These are phyloP conservation scores for Nigrograna mackinnonii DNA, from an alignment of 2,329 filamentous ascomycete genomes.

Conservation along the genomic window DNA sequence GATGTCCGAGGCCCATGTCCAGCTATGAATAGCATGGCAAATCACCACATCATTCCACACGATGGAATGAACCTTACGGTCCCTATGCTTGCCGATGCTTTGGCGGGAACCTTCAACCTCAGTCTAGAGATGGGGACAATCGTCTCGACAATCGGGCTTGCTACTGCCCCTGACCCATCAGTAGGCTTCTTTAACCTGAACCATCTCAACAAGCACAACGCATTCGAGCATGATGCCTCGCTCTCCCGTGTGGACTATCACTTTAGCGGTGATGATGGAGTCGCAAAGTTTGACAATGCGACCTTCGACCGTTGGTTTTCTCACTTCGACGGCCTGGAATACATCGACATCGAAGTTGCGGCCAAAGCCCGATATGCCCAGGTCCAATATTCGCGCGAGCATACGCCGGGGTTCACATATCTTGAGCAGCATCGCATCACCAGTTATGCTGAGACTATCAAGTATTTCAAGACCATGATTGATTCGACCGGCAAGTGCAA, in stretches of 20 bases:
- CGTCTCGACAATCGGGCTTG: slow-evolving; percentile 21
- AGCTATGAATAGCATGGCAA: slow-evolving; percentile 35
- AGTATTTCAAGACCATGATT: slow-evolving; percentile 16
- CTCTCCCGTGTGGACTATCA: not conserved
- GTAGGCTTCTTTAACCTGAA: slow-evolving; percentile 28
- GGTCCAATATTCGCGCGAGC: slow-evolving; percentile 14
- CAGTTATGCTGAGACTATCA: slow-evolving; percentile 21
- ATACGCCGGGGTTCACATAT: slow-evolving; percentile 2
- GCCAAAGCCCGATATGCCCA: slow-evolving; percentile 14
- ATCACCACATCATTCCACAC: slow-evolving; percentile 34
- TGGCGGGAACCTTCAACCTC: slow-evolving; percentile 34
- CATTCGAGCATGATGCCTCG: slow-evolving; percentile 38
- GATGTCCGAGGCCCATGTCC: slow-evolving; percentile 30
- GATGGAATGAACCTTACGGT: slow-evolving; percentile 35
- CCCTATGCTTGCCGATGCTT: slow-evolving; percentile 22
- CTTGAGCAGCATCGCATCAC: slow-evolving; percentile 8
- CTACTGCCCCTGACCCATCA: slow-evolving; percentile 12
- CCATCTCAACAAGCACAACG: slow-evolving; percentile 33
- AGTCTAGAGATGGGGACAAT: slow-evolving; percentile 26
- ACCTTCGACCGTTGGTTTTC: slow-evolving; percentile 13
- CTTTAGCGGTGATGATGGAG: slow-evolving; percentile 24
- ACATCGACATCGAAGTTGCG: slow-evolving; percentile 11
- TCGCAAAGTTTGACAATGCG: slow-evolving; percentile 26
- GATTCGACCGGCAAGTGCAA: slow-evolving; percentile 13
- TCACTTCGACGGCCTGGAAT: not conserved